Evolutionary conservation across 495 filamentous ascomycete genomes (phyloP), one percentile per base, ranked within the genome.

Genomic region (Hyaloscypha hepaticicola): DNA sequence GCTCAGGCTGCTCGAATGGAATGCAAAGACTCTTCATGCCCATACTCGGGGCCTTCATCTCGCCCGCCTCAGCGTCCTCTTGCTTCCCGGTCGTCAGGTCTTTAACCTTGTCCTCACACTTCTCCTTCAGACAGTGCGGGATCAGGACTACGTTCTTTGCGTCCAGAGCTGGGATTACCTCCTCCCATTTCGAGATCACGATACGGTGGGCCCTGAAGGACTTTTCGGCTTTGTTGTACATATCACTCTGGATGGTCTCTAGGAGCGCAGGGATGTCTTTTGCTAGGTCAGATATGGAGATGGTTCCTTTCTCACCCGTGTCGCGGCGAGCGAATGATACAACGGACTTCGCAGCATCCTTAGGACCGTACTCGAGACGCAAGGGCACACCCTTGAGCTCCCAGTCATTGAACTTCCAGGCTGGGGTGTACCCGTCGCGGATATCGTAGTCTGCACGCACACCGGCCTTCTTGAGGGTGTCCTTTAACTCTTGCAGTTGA

Each of bases 401-500:
- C 90, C 90, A 96, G 77, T 98, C 91, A 80, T 95, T 95, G 83
- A 98, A 97, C 77, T 99, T 98, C 85, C 88, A 97, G 66, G 91
- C 94, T 16, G 95, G 92, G 63, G 91, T 93, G 80, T 96, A 93
- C 63, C 86, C 87, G 8, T 96, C 92, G 49, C 95, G 87, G 66
- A 82, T 78, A 75, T 99, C 95, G 63, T 85, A 85, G 49, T 91
- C 85, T 38, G 78, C 82, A 49, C 92, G 89, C 53, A 94, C 77
- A 61, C 86, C 86, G 31, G 83, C 85, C 55, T 83, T 87, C 73
- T 80, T 82, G 25, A 96, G 79, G 12, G 83, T 82, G 22, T 77
- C 73, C 63, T 83, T 83, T 48, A 98, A 79, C 27, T 83, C 83
- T 49, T 91, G 83, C 38, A 96, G 77, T 69, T 91, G 83, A 38